Base-by-base conservation (phyloP, 306 rosid genomes). In the Casuarina cunninghamiana region DNA sequence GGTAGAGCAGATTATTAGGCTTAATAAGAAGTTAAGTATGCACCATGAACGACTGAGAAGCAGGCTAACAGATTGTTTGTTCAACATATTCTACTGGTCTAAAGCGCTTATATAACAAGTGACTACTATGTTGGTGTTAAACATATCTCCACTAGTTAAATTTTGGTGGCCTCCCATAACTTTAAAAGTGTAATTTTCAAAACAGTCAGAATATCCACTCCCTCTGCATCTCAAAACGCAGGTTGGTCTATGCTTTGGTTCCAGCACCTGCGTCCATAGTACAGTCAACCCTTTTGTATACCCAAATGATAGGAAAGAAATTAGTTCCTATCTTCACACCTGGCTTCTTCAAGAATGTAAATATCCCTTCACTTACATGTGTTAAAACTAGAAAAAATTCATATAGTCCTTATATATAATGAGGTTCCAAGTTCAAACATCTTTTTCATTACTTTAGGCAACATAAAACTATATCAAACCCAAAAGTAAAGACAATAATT, bases 381-480 rank as follows among this genome's bases (percentile, higher is more conserved):
- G 11, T 46, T 12, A 38, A 43, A 58, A 32, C 57, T 45, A 38
- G 39, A 16, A 41, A 19, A 53, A 2, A 3, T 71, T 42, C 48
- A 48, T 35, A 76, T 10, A 48, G 58, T 69, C 71, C 67, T 72
- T 10, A 12, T 71, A 37, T 53, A 38, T n/a, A 53, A 70, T 66
- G 39, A 35, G 43, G 19, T 61, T 41, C 16, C 48, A 53, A 66
- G 70, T 43, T n/a, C 53, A 16, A 17, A 5, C 13, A 42, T 67
- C 45, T 16, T 70, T 53, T 66, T 63, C 53, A 68, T 42, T 62
- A 69, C 49, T 53, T 6, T 62, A 60, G 67, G 49, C 71, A 42
- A 72, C 53, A 42, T 67, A 75, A 62, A 66, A 77, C 71, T 46
- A 48, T 72, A 38, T 46, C 49, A 78, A 51, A n/a, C 19, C 41